These are phyloP conservation scores for Candida ovalis DNA, from an alignment of 805 yeast species.

Conservation along the genomic window DNA sequence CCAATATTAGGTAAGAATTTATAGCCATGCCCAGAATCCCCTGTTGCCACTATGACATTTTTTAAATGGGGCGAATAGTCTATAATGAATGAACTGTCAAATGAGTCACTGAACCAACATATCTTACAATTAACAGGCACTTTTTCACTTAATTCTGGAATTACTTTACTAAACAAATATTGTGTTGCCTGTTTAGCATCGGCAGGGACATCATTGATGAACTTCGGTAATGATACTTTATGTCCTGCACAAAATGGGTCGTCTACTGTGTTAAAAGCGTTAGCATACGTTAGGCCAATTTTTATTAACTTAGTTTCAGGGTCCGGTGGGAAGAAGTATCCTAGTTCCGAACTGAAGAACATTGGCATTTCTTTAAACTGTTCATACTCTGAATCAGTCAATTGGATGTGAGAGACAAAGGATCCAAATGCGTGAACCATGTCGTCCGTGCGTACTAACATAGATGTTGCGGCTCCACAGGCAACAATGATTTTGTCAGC, in stretches of 20 bases:
- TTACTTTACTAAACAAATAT: constrained; percentile 21
- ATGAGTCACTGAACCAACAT: constrained; percentile 37
- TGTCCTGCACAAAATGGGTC: constrained; percentile 26
- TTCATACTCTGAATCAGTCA: constrained; percentile 33
- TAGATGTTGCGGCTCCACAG: constrained; percentile 37
- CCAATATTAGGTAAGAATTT: constrained; percentile 45
- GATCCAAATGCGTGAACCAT: constrained; percentile 36
- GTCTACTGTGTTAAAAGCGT: constrained; percentile 22
- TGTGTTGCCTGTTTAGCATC: constrained; percentile 32
- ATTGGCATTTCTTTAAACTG: constrained; percentile 37
- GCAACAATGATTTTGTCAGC: constrained; percentile 33
- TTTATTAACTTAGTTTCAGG: constrained; percentile 33
- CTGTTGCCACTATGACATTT: constrained; percentile 37
- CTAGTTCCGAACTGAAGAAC: constrained; percentile 38
- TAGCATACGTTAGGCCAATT: constrained; percentile 33
- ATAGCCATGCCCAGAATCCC: constrained; percentile 45
- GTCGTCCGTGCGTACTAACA: constrained; percentile 27
- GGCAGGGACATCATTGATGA: constrained; percentile 22
- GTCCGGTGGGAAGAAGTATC: constrained; percentile 49
- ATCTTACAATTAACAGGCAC: constrained; percentile 28
- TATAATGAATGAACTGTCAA: constrained; percentile 35
- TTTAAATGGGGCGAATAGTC: constrained; percentile 32
- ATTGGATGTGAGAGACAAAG: constrained; percentile 34
- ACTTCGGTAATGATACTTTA: constrained; percentile 31
- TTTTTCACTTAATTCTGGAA: constrained; percentile 36